Evolutionary conservation across 306 rosid species (phyloP).

Genomic region (Notholithocarpus densiflorus): DNA sequence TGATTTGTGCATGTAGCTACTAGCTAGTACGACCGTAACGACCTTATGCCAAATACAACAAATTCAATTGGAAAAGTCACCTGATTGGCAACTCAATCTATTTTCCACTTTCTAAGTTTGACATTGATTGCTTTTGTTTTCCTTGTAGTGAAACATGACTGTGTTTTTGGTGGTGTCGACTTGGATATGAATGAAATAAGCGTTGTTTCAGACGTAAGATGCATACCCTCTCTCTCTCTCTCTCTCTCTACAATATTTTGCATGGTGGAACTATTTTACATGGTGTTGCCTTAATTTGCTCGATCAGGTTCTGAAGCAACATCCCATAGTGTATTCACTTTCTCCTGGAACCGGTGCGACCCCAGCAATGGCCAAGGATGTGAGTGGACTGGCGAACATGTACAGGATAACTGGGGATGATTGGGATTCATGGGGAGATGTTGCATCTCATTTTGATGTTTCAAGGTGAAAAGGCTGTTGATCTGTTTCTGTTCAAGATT

Average conservation of each 20-base stretch:
- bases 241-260: neutral
- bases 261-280: neutral
- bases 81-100: neutral
- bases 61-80: slow-evolving; percentile 5
- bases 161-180: slow-evolving; percentile 84
- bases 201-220: slow-evolving; percentile 68
- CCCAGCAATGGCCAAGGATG: slow-evolving; percentile 70
- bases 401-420: slow-evolving; percentile 92
- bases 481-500: slow-evolving; percentile 7
- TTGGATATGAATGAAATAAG: slow-evolving; percentile 74
- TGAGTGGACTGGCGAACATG: slow-evolving; percentile 77
- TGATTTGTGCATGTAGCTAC: neutral
- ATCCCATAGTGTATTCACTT: slow-evolving; percentile 70
- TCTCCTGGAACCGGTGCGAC: slow-evolving; percentile 87
- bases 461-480: slow-evolving; percentile 48
- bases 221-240: neutral
- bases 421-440: slow-evolving; percentile 85
- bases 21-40: neutral
- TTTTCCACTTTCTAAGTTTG: slow-evolving; percentile 11
- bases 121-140: slow-evolving; percentile 21
- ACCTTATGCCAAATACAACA: neutral
- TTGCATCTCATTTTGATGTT: slow-evolving; percentile 65
- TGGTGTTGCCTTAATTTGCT: neutral
- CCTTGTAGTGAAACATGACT: slow-evolving; percentile 85
- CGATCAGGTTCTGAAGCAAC: slow-evolving; percentile 61